phyloP scores from a whole-genome alignment of 1,284 basidiomycete genomes.

The Trametes polyzona region DNA sequence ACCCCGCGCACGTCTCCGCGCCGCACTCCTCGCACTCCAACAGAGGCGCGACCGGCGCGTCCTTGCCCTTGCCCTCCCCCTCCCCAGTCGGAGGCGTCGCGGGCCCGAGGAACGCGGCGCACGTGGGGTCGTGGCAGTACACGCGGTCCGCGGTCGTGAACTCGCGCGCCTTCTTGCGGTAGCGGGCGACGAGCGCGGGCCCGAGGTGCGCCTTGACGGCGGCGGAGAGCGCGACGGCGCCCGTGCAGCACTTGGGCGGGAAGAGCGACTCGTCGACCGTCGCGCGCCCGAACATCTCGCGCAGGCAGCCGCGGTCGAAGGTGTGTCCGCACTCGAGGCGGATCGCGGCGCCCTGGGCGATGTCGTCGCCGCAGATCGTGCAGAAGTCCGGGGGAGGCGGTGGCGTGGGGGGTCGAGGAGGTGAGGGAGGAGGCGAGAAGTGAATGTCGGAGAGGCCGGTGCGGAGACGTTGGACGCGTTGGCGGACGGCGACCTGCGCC shows the following conservation, averaged over 20 bases:
- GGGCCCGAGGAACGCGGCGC: constrained; percentile 23
- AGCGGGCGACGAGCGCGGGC: constrained; percentile 1
- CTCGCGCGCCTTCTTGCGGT: constrained; percentile 17
- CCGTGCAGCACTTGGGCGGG: constrained; percentile 25
- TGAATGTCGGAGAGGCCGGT: neutral
- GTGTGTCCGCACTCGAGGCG: constrained; percentile 21
- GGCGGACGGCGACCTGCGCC: neutral
- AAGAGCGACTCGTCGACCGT: constrained; percentile 23
- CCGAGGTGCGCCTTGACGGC: constrained; percentile 13
- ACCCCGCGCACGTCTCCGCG: constrained; percentile 10
- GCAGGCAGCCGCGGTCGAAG: constrained; percentile 20
- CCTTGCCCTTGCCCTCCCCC: no score
- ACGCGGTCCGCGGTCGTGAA: constrained; percentile 21
- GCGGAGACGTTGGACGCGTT: neutral
- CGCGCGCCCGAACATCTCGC: constrained; percentile 22
- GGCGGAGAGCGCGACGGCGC: constrained; percentile 11
- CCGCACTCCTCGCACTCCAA: constrained; percentile 8
- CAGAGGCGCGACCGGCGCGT: neutral
- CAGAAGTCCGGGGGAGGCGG: constrained; percentile 3
- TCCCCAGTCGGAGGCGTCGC: no score
- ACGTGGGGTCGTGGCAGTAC: constrained; percentile 21
- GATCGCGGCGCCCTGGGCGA: constrained; percentile 4
- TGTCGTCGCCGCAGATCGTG: constrained; percentile 19
- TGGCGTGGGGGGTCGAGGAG: neutral
- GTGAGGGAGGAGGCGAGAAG: neutral